Evolutionary conservation across 108 stramenopile genomes (phyloP).

Genomic region (Cyclotella kingstonii): DNA sequence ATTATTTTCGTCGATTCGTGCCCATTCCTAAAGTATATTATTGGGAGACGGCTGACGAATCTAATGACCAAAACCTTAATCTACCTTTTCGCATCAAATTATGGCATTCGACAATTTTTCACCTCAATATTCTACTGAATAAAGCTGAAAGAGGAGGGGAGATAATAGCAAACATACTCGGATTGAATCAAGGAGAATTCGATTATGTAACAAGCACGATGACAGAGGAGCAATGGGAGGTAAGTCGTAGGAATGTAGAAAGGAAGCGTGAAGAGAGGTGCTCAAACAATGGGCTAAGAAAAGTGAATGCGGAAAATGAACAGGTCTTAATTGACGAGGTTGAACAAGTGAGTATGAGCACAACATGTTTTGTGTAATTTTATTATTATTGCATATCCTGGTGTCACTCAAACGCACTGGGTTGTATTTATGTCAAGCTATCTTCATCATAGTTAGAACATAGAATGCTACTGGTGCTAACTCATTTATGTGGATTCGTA

Average conservation of each 20-base stretch:
- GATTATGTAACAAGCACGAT: slow-evolving; percentile 55
- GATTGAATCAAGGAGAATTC: slow-evolving; percentile 43
- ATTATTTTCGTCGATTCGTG: slow-evolving; percentile 49
- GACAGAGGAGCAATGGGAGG: slow-evolving; percentile 49
- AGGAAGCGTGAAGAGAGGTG: slow-evolving; percentile 16
- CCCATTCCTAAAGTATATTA: slow-evolving; percentile 61
- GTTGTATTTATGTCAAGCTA: no score
- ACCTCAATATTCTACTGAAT: slow-evolving; percentile 20
- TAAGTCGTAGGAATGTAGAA: slow-evolving; percentile 24
- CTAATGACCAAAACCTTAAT: slow-evolving; percentile 34
- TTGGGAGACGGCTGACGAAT: slow-evolving; percentile 45
- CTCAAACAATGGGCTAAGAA: no score
- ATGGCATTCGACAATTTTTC: slow-evolving; percentile 52
- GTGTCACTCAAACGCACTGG: no score
- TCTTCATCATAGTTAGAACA: no score
- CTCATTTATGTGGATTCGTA: no score
- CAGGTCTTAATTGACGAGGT: no score
- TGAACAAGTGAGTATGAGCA: no score
- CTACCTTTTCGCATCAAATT: slow-evolving; percentile 41
- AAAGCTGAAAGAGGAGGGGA: slow-evolving; percentile 45
- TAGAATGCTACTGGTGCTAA: no score
- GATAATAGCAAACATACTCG: slow-evolving; percentile 41
- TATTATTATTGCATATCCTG: no score
- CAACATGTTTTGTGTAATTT: no score
- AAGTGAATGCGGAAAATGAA: no score